A percentile compares a stretch with the other conserved stretches of the same genome.
phyloP scores from a whole-genome alignment of 768 basidiomycete species.

The Erythrobasidium yunnanense region DNA sequence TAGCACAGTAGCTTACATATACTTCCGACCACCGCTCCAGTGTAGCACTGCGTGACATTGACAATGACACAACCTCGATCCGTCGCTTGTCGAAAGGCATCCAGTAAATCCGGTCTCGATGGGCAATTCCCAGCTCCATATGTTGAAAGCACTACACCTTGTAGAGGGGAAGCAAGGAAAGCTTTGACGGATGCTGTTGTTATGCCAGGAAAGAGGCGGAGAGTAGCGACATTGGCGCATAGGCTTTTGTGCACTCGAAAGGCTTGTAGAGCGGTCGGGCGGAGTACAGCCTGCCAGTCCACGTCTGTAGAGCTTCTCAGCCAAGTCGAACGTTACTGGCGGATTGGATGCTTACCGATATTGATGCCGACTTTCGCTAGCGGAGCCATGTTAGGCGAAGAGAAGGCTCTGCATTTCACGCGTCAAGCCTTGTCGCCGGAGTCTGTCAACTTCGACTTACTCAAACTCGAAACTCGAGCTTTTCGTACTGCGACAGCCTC shows the following conservation, averaged over 20 bases:
- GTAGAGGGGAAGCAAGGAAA: constrained; percentile 60
- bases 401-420: constrained; percentile 60
- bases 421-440: too few species aligned
- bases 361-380: constrained; percentile 65
- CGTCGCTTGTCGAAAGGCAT: constrained; percentile 68
- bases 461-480: constrained; percentile 32
- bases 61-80: constrained; percentile 70
- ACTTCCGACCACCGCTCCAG: constrained; percentile 71
- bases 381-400: constrained; percentile 19
- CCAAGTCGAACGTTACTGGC: background rate
- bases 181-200: constrained; percentile 60
- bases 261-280: constrained; percentile 64
- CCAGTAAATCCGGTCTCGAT: constrained; percentile 61
- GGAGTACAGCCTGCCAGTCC: constrained; percentile 75
- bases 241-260: constrained; percentile 81
- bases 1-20: constrained; percentile 64
- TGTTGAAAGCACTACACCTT: constrained; percentile 58
- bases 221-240: constrained; percentile 67
- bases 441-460: constrained; percentile 11
- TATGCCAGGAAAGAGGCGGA: constrained; percentile 81
- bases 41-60: constrained; percentile 79
- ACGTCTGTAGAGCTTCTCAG: constrained; percentile 45
- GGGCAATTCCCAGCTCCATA: constrained; percentile 92
- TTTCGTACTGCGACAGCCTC: constrained; percentile 46
- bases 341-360: constrained; percentile 45